Evolutionary conservation across 1,284 basidiomycete genomes (phyloP), one percentile per base, ranked within the genome.

Genomic region (Phaffia rhodozyma): DNA sequence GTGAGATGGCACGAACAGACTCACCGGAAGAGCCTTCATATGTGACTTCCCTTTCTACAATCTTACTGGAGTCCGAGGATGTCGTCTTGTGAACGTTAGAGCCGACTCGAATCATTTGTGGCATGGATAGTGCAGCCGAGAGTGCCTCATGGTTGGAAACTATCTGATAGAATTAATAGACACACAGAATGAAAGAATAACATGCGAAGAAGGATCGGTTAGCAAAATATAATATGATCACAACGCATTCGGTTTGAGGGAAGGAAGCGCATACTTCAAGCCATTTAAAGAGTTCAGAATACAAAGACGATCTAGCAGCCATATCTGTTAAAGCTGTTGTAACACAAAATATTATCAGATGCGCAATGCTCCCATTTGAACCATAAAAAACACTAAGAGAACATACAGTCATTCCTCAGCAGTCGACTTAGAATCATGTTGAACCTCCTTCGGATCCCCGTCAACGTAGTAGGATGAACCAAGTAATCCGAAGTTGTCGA

Each of bases 41-140:
- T 34, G 86, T 75, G 66, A 91, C 85, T 1, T 82, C 84, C 30
- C 87, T 83, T 72, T 89, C 87, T 55, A 86, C 83, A 55, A 83
- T 78, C 7, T 79, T 78, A 48, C 57, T 47, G 5, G 79, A 43
- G 13, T 43, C 38, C 13, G 38, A 74, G 6, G 81, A 77, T 18
- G 78, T 51, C 66, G 63, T 20, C 65, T 62, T 38, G 38, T 84
- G 76, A 3, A 80, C 77, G 72, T 85, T 86, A 34, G 84, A 80
- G n/a, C 84, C 85, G 3, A 81, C 77, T 25, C 83, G 81, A 3
- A 86, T 83, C 90, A 93, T 93, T 72, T 90, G 90, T 1, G 91
- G 90, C 89, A 92, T 93, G 0, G 87, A 91, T 83, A 94, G 89
- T 87, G 93, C 91, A 69, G 86, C 88, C 2, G 89, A 89, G 32